Conservation (phyloP, 2,329 filamentous ascomycete genomes). For the Hypoxylon rubiginosum region DNA sequence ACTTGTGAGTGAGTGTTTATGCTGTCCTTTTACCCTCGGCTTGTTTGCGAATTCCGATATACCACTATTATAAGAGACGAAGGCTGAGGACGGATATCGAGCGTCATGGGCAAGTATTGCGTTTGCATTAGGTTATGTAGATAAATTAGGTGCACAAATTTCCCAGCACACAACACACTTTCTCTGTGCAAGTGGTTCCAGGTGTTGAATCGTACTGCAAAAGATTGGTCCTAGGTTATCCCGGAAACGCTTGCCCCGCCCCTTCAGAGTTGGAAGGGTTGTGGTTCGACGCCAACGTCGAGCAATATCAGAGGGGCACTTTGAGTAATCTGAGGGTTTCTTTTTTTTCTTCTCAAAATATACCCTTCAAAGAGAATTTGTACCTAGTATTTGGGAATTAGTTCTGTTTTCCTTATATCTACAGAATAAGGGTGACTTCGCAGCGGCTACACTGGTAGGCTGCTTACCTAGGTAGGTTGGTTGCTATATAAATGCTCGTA, state of each 20-base stretch:
- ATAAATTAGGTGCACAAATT: background rate
- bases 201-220: background rate
- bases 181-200: background rate
- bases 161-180: background rate
- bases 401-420: no score
- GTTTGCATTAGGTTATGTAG: constrained; percentile 15
- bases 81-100: background rate
- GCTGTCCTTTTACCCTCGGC: background rate
- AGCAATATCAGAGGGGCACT: background rate
- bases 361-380: no score
- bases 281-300: background rate
- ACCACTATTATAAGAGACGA: constrained; percentile 6
- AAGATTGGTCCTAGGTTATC: background rate
- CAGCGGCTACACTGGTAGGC: no score
- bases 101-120: constrained; percentile 33
- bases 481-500: no score
- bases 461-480: no score
- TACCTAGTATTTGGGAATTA: no score
- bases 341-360: background rate
- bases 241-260: background rate
- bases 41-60: constrained; percentile 27
- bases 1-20: background rate
- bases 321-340: no score
- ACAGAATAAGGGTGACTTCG: no score
- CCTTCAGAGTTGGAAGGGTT: background rate